Conservation (phyloP, 129 eudicot species). For the Flaveria trinervia region DNA sequence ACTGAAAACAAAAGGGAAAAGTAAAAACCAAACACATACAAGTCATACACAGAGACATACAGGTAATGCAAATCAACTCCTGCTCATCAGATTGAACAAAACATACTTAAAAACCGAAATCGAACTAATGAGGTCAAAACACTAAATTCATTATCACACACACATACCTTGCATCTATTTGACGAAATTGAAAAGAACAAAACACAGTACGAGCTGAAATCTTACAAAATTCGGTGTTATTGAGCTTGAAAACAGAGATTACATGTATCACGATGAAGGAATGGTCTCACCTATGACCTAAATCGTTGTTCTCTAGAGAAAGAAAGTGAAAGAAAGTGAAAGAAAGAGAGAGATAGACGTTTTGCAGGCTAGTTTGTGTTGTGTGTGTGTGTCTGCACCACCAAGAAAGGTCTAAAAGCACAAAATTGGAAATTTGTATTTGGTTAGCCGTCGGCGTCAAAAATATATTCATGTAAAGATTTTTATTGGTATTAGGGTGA, state of each 20-base stretch:
- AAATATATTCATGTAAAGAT: constrained; percentile 7
- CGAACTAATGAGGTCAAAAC: neutral
- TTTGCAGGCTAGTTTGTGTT: constrained; percentile 28
- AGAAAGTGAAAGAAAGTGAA: constrained; percentile 32
- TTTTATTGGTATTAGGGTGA: too few relatives aligned
- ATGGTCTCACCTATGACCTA: constrained; percentile 20
- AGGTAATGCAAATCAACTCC: too few relatives aligned
- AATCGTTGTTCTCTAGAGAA: too few relatives aligned
- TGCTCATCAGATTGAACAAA: too few relatives aligned
- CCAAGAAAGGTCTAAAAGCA: constrained; percentile 39
- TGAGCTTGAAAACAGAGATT: constrained; percentile 13
- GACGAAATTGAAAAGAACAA: constrained; percentile 10
- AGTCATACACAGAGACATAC: too few relatives aligned
- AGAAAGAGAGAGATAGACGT: constrained; percentile 40
- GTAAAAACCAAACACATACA: neutral
- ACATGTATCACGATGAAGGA: constrained; percentile 2
- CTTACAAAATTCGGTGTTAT: neutral
- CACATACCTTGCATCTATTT: neutral
- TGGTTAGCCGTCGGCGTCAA: constrained; percentile 48
- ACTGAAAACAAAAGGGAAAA: neutral
- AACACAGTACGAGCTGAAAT: neutral
- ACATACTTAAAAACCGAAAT: constrained; percentile 8
- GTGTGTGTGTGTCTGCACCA: constrained; percentile 34
- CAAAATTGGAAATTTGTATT: constrained; percentile 26
- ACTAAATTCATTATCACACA: neutral